Conservation (phyloP, 768 basidiomycete species). For the Leccinellum luteum region DNA sequence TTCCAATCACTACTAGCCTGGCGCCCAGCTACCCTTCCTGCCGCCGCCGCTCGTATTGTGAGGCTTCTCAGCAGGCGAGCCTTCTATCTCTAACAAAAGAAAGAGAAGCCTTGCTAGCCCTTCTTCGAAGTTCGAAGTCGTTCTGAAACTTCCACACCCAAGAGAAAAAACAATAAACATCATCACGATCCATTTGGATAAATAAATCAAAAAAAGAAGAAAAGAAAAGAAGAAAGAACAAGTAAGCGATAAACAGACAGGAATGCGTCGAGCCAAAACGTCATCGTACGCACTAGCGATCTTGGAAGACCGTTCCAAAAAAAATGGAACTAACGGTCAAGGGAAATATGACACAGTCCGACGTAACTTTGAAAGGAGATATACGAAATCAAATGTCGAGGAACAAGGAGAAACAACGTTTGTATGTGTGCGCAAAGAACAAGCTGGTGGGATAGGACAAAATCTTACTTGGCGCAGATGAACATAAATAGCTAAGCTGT, state of each 20-base stretch:
- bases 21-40: too few relatives aligned
- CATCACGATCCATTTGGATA: constrained; percentile 15
- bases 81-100: not conserved
- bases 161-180: not conserved
- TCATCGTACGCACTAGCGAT: constrained; percentile 22
- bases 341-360: constrained; percentile 16
- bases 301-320: constrained; percentile 20
- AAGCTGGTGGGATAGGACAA: not conserved
- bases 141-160: not conserved
- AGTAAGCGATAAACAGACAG: constrained; percentile 14
- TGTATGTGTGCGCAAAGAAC: constrained; percentile 1
- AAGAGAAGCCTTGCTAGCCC: not conserved
- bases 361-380: constrained; percentile 8
- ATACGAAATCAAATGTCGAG: not conserved
- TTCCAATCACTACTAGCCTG: not conserved
- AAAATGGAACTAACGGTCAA: not conserved
- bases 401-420: constrained; percentile 7
- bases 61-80: not conserved
- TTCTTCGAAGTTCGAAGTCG: not conserved
- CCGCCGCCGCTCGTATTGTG: not conserved
- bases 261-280: constrained; percentile 17
- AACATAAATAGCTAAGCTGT: constrained; percentile 29
- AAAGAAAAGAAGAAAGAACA: not conserved
- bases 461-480: constrained; percentile 24
- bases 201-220: constrained; percentile 10